These are phyloP conservation scores for Globisporangium mamillatum DNA, from an alignment of 352 stramenopile species.

Conservation along the genomic window DNA sequence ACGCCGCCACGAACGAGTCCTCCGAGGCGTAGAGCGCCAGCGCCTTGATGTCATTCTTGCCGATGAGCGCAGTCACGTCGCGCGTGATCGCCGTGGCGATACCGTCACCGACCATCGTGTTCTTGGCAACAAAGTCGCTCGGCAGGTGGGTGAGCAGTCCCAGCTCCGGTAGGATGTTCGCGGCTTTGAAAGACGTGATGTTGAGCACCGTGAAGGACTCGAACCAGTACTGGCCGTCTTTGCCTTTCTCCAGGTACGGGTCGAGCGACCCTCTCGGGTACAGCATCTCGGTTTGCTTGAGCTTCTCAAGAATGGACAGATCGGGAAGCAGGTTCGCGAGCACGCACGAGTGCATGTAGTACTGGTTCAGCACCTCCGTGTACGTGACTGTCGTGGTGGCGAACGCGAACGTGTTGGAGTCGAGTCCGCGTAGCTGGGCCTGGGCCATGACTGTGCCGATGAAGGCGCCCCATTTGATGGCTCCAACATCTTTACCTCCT, in stretches of 20 bases:
- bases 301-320: background rate
- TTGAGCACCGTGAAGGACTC: slow-evolving; percentile 4
- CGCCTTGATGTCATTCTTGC: slow-evolving; percentile 7
- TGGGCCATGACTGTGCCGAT: background rate
- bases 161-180: slow-evolving; percentile 1
- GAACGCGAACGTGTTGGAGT: slow-evolving; percentile 1
- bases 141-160: background rate
- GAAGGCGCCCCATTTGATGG: slow-evolving; percentile 4
- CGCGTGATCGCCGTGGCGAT: slow-evolving; percentile 8
- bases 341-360: slow-evolving; percentile 6
- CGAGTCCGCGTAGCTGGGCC: background rate
- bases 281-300: slow-evolving; percentile 1
- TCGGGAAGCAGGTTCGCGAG: background rate
- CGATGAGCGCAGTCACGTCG: background rate
- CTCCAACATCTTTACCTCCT: background rate
- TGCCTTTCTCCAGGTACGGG: slow-evolving; percentile 6
- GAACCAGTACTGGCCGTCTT: slow-evolving; percentile 2
- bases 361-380: background rate
- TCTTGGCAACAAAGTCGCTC: slow-evolving; percentile 2
- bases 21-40: background rate
- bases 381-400: background rate
- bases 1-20: slow-evolving; percentile 2
- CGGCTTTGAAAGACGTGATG: background rate
- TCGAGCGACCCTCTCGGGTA: background rate
- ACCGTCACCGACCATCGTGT: slow-evolving; percentile 4